phyloP scores from a whole-genome alignment of 1,284 basidiomycete species.

The Abortiporus biennis region DNA sequence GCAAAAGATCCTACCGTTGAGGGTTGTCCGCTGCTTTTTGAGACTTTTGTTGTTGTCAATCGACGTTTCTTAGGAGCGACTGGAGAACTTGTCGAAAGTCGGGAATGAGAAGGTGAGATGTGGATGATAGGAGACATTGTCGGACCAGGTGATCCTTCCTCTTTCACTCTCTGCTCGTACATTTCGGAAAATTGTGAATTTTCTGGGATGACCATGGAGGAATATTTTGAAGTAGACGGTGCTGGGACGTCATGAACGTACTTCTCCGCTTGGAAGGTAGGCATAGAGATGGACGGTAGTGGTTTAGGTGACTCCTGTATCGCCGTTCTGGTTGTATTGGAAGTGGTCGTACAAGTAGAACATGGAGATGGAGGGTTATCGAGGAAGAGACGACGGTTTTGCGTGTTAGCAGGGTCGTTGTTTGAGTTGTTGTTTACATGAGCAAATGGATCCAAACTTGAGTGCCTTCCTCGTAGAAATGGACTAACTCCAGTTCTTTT shows the following conservation, averaged over 20 bases:
- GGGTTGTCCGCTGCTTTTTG: no score
- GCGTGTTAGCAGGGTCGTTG: background rate
- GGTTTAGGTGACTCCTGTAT: no score
- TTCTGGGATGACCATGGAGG: constrained; percentile 5
- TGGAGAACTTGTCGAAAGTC: no score
- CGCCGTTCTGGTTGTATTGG: no score
- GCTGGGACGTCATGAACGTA: constrained; percentile 30
- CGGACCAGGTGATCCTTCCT: constrained; percentile 6
- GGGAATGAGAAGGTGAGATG: background rate
- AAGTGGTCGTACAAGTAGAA: no score
- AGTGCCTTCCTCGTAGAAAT: constrained; percentile 45
- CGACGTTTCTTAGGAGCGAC: no score
- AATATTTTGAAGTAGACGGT: constrained; percentile 4
- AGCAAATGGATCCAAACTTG: constrained; percentile 43
- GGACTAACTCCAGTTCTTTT: constrained; percentile 40
- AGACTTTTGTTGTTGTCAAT: no score
- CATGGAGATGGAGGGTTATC: no score
- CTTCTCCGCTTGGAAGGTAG: constrained; percentile 41
- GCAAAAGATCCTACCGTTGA: no score
- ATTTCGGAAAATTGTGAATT: no score
- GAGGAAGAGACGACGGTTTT: background rate
- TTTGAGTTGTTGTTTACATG: constrained; percentile 17
- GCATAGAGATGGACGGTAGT: constrained; percentile 31
- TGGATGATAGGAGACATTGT: background rate
- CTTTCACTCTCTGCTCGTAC: no score